phyloP scores from a whole-genome alignment of 78 protist species.

The Pelomyxa schiedti region DNA sequence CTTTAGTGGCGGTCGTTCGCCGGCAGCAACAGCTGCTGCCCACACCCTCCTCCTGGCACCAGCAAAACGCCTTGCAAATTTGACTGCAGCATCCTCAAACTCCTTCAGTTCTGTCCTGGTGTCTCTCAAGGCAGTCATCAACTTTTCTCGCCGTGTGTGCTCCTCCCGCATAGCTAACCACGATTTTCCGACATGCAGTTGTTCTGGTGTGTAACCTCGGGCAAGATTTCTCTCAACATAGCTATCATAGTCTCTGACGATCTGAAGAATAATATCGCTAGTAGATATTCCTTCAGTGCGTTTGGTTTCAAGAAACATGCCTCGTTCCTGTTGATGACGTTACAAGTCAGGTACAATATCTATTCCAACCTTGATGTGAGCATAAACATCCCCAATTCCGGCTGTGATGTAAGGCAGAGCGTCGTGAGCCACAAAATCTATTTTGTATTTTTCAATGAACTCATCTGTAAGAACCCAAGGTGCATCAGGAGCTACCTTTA shows the following conservation, averaged over 20 bases:
- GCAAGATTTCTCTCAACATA: conserved; percentile 19
- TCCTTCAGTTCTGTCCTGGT: no score
- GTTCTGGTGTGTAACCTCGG: conserved; percentile 21
- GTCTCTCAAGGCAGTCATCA: no score
- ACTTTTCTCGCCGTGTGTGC: no score
- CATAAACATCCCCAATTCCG: conserved; percentile 13
- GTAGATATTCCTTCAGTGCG: conserved; percentile 30
- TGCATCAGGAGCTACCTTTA: conserved; percentile 3
- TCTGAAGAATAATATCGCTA: conserved; percentile 12
- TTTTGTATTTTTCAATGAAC: background rate
- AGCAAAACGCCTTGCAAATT: no score
- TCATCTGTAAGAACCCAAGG: conserved; percentile 30
- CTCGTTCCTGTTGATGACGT: no score
- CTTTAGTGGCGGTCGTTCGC: no score
- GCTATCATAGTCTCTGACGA: conserved; percentile 7
- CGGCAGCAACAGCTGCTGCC: no score
- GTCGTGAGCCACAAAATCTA: conserved; percentile 37
- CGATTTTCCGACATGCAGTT: no score
- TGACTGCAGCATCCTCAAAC: no score
- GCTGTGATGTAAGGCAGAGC: conserved; percentile 13
- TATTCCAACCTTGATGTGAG: background rate
- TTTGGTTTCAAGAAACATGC: conserved; percentile 16
- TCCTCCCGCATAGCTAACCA: no score
- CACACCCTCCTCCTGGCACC: no score
- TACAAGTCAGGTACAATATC: no score